Conservation (phyloP, 192 early-diverging fungal genomes). For the Jimgerdemannia lactiflua region DNA sequence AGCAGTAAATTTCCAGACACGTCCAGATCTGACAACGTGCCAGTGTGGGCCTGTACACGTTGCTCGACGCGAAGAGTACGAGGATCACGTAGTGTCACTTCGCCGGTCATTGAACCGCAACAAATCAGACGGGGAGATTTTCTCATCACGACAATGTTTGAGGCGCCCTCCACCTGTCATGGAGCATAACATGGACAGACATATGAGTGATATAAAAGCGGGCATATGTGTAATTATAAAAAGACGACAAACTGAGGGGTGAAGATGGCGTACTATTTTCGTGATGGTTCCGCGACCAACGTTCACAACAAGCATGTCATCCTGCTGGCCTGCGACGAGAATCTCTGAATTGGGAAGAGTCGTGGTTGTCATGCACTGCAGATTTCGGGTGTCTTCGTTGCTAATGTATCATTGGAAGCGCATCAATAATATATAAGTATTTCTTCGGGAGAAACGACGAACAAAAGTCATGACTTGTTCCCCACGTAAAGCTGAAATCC, state of each 20-base stretch:
- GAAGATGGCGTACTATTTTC: conserved; percentile 6
- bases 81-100: conserved; percentile 66
- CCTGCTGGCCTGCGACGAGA: conserved; percentile 55
- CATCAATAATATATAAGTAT: background rate
- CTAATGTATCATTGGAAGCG: conserved; percentile 15
- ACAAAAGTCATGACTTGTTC: too few relatives aligned
- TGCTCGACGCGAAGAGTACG: conserved; percentile 58
- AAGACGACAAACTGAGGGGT: too few relatives aligned
- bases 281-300: conserved; percentile 41
- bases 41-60: conserved; percentile 71
- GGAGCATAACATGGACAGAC: too few relatives aligned
- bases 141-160: conserved; percentile 64
- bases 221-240: too few relatives aligned
- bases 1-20: conserved; percentile 68
- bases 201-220: too few relatives aligned
- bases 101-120: conserved; percentile 63
- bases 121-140: conserved; percentile 52
- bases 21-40: conserved; percentile 74
- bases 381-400: conserved; percentile 43
- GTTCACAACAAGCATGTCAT: conserved; percentile 49
- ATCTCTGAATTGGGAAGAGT: conserved; percentile 53
- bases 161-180: conserved; percentile 1
- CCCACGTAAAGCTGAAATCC: too few relatives aligned
- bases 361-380: conserved; percentile 53
- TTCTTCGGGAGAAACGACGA: background rate